These are phyloP conservation scores for Ascochyta clinopodiicola DNA, from an alignment of 2,329 filamentous ascomycete genomes.

Conservation along the genomic window DNA sequence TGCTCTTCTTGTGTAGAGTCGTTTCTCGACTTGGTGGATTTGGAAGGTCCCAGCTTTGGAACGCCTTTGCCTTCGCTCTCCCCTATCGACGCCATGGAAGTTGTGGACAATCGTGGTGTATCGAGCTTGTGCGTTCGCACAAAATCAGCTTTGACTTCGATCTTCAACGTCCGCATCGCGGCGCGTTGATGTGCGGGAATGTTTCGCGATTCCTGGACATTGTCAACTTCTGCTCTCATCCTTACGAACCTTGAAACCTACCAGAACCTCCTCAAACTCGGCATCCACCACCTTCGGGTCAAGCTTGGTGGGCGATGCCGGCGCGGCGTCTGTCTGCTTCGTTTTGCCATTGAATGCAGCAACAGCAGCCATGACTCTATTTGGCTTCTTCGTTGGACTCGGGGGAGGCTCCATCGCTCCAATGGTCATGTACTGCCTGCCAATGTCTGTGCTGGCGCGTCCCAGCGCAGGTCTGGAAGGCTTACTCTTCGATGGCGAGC, in stretches of 20 bases:
- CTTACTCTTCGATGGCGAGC: conserved; percentile 26
- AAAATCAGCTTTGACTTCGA: conserved; percentile 94
- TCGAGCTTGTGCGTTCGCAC: conserved; percentile 83
- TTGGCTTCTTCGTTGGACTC: conserved; percentile 50
- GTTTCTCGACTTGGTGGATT: conserved; percentile 42
- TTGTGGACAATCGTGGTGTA: conserved; percentile 57
- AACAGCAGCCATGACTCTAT: conserved; percentile 69
- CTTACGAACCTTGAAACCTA: conserved; percentile 53
- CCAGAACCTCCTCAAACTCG: conserved; percentile 67
- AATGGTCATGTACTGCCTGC: conserved; percentile 17
- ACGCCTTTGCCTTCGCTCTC: conserved; percentile 34
- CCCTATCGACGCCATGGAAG: conserved; percentile 46
- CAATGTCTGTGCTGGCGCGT: conserved; percentile 40
- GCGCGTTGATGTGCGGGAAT: conserved; percentile 93
- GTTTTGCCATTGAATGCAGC: conserved; percentile 65
- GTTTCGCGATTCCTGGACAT: conserved; percentile 77
- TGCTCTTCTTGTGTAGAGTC: conserved; percentile 37
- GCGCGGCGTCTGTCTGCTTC: conserved; percentile 46
- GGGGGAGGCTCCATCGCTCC: conserved; percentile 27
- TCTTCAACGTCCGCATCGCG: conserved; percentile 89
- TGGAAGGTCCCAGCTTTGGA: conserved; percentile 52
- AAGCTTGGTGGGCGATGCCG: conserved; percentile 47
- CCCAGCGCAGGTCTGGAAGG: conserved; percentile 28
- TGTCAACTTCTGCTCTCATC: conserved; percentile 17
- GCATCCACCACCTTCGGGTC: conserved; percentile 65